Evolutionary conservation across 306 rosid genomes (phyloP), one percentile per base, ranked within the genome.

Genomic region (Calophaca sinica): DNA sequence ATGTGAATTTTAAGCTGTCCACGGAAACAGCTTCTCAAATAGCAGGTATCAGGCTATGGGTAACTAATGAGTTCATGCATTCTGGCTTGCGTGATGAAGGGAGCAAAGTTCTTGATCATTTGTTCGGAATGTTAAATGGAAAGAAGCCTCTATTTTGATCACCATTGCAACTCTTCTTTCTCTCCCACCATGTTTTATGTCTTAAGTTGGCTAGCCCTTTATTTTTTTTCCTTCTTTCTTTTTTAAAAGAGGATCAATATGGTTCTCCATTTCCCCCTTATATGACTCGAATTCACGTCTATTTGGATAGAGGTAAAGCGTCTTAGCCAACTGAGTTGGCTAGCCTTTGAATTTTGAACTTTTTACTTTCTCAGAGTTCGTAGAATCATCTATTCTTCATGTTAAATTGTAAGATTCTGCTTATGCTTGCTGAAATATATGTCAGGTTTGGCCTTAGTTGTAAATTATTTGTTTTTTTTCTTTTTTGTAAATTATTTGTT

Each of bases 41-140:
- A 58, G 92, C 86, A 12, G 96, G 93, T 83, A 87, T 90, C 70
- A 88, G 97, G 80, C 83, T 80, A 62, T 94, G 96, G 96, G 73
- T 94, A 72, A 92, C 93, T 8, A 94, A 92, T 4, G 98, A 94
- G 79, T 92, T 79, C 80, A 90, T 92, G 99, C 99, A 92, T 89
- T 94, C 99, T 60, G 99, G 99, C 70, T 82, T 94, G 69, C 93
- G 96, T 2, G 97, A 94, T 62, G 87, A 66, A 5, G 96, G 99
- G 70, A 70, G 74, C 61, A 91, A 87, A 66, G 96, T 94, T 75
- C 80, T 92, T 8, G 96, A 92, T 78, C 96, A 90, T 73, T 86
- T 94, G 90, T 29, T 92, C 83, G 96, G 89, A 76, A 82, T 92
- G 86, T 81, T 94, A 51, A 85, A 86, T 67, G 99, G 97, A 53